Percentiles rank a stretch among this genome's conserved stretches.
Evolutionary conservation across 106 monocot genomes (phyloP).

Genomic region (Triglochin maritima): DNA sequence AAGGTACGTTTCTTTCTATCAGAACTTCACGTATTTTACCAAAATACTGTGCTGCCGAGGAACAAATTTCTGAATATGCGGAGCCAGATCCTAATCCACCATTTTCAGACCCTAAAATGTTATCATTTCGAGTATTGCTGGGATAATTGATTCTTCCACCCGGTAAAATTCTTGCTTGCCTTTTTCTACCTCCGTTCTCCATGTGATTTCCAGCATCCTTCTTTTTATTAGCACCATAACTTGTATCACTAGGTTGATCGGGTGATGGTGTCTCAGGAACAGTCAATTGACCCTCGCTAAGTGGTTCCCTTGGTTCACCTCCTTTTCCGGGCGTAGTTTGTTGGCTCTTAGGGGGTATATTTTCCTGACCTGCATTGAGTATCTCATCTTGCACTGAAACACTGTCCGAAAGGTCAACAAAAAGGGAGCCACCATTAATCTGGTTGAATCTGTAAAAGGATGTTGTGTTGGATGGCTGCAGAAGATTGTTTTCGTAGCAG

Average conservation of each 20-base stretch:
- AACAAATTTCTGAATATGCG: constrained; percentile 76
- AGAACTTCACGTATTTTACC: constrained; percentile 84
- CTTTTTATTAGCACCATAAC: constrained; percentile 35
- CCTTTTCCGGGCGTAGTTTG: constrained; percentile 58
- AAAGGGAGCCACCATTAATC: constrained; percentile 24
- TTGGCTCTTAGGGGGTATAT: constrained; percentile 59
- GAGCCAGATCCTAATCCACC: constrained; percentile 52
- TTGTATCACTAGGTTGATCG: constrained; percentile 53
- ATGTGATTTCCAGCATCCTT: constrained; percentile 50
- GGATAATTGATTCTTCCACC: constrained; percentile 31
- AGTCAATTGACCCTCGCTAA: constrained; percentile 81
- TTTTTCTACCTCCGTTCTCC: constrained; percentile 59
- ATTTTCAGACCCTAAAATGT: constrained; percentile 24
- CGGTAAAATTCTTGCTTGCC: constrained; percentile 53
- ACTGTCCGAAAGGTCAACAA: constrained; percentile 58
- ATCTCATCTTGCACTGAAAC: constrained; percentile 15
- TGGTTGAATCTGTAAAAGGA: constrained; percentile 26
- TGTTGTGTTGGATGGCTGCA: constrained; percentile 10
- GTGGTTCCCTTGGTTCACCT: constrained; percentile 44
- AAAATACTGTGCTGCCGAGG: constrained; percentile 77
- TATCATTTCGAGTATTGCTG: constrained; percentile 30
- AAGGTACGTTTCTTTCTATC: constrained; percentile 79
- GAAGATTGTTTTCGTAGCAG: constrained; percentile 55
- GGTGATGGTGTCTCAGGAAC: constrained; percentile 98
- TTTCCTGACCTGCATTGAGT: constrained; percentile 48